Evolutionary conservation across 805 yeast genomes (phyloP).

Genomic region (Pichia manshurica): DNA sequence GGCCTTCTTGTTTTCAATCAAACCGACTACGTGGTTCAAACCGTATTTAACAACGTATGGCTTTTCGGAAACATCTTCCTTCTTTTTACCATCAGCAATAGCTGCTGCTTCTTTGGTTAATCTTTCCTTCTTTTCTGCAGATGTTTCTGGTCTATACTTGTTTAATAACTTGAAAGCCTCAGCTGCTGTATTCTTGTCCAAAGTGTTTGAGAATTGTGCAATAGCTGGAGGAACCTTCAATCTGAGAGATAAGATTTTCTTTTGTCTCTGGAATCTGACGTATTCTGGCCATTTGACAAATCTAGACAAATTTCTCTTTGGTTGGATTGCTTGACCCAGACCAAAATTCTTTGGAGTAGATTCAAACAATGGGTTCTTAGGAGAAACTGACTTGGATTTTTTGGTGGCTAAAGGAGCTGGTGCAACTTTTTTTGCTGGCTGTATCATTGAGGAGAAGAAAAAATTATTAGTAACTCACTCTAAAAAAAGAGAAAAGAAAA

Average conservation of each 20-base stretch:
- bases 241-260: constrained; percentile 91
- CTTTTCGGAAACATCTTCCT: constrained; percentile 93
- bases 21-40: constrained; percentile 96
- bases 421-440: constrained; percentile 74
- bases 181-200: constrained; percentile 98
- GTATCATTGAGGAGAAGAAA: constrained; percentile 31
- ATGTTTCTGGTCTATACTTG: constrained; percentile 99
- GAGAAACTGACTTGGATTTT: constrained; percentile 42
- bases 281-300: constrained; percentile 99
- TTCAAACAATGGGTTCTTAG: constrained; percentile 82
- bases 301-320: constrained; percentile 92
- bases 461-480: constrained; percentile 18
- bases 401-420: constrained; percentile 96
- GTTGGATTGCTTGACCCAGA: constrained; percentile 94
- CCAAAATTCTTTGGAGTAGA: constrained; percentile 91
- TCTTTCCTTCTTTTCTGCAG: constrained; percentile 98
- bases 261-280: constrained; percentile 98
- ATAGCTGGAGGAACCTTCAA: constrained; percentile 98
- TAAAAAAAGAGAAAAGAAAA: background rate
- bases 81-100: constrained; percentile 95
- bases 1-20: constrained; percentile 97
- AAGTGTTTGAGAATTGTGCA: constrained; percentile 91
- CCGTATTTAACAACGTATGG: constrained; percentile 98
- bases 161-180: constrained; percentile 94
- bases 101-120: constrained; percentile 98